Base-by-base conservation (phyloP, 345 rosid species). In the Corchorus olitorius region DNA sequence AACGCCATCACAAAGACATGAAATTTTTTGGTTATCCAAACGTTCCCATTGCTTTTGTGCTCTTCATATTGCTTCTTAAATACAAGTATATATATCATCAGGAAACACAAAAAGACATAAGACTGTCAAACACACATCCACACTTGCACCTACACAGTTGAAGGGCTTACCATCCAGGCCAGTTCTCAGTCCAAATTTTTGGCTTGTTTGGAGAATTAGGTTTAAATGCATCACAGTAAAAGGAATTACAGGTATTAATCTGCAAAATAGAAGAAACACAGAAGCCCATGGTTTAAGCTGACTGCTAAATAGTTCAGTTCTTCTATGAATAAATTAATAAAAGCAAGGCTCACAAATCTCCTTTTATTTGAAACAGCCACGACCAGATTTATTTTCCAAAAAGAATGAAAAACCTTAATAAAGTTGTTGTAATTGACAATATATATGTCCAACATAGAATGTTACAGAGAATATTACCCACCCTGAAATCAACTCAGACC, bases 141-240 rank as follows among this genome's bases (percentile, higher is more conserved):
- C 3, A 43, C 19, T 56, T 39, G 45, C 34, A 52, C 33, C 22
- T 65, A 64, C 34, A 37, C n/a, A 53, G 19, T 60, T 74, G 45
- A 61, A 74, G 35, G 55, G 17, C 65, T 86, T 91, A 96, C 99
- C 98, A 96, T 89, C 98, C 97, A 84, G 99, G 97, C 99, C 99
- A 96, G 78, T 96, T 92, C 87, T 96, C 98, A 55, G 99, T 96
- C 98, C 99, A 96, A 20, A 96, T 87, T 78, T 92, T 96, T n/a
- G 99, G 99, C 83, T 89, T 92, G 85, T 87, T 88, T 0, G 94
- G 92, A 72, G 85, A 82, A 79, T 87, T 91, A 52, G 98, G 97
- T 75, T 80, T 86, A 81, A 89, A 93, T 48, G 89, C 84, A 79
- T 93, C 98, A 70, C 98, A 93, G 84, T 92, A 93, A 76, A 96